phyloP scores from a whole-genome alignment of 1,139 yeast genomes.

The Geotrichum histeridarum region DNA sequence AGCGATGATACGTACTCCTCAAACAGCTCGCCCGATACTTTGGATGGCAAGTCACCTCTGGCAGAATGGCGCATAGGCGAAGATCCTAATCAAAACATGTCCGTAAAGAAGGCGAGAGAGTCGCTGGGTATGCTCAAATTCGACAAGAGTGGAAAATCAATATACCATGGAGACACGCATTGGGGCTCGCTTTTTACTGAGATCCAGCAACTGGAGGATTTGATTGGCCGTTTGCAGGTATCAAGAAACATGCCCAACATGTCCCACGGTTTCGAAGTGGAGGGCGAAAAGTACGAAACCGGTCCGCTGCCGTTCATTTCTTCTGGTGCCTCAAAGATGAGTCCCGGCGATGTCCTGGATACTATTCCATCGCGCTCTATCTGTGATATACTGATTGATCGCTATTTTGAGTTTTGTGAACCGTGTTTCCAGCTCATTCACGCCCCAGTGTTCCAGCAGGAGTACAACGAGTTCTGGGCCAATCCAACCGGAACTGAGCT shows the following conservation, averaged over 20 bases:
- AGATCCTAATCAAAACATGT: conserved; percentile 20
- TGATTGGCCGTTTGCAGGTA: neutral
- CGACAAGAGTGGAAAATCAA: conserved; percentile 33
- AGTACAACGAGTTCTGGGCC: conserved; percentile 32
- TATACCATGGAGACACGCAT: conserved; percentile 38
- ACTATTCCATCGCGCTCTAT: conserved; percentile 28
- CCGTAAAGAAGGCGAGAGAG: conserved; percentile 24
- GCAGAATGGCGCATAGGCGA: conserved; percentile 1
- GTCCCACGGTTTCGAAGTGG: neutral
- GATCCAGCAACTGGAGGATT: conserved; percentile 20
- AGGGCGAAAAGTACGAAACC: neutral
- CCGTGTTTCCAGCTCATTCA: conserved; percentile 32
- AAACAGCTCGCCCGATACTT: conserved; percentile 6
- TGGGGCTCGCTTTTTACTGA: conserved; percentile 36
- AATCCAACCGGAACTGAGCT: conserved; percentile 31
- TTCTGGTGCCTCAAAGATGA: neutral
- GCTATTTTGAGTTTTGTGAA: conserved; percentile 33
- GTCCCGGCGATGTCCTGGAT: conserved; percentile 26
- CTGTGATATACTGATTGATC: conserved; percentile 30
- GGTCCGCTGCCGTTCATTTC: conserved; percentile 11
- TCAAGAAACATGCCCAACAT: neutral
- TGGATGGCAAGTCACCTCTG: conserved; percentile 2
- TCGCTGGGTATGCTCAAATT: conserved; percentile 38
- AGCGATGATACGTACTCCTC: conserved; percentile 1
- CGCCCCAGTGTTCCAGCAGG: conserved; percentile 29